Conservation (phyloP, 768 basidiomycete species). For the Coprinellus aureogranulatus region DNA sequence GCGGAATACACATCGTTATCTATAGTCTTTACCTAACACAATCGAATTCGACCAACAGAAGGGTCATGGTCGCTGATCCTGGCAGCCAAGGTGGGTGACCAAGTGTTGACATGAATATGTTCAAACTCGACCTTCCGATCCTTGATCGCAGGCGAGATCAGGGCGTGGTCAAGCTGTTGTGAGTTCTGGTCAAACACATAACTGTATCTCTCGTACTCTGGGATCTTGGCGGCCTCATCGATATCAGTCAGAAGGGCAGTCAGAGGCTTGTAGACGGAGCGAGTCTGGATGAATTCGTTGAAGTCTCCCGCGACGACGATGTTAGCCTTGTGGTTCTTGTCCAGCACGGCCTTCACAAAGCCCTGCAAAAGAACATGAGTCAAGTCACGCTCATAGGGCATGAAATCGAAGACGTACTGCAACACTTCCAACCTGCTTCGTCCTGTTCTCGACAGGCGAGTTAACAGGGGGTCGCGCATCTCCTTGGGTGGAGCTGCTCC, state of each 20-base stretch:
- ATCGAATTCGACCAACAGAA: constrained; percentile 46
- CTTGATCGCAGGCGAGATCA: constrained; percentile 47
- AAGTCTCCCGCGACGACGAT: constrained; percentile 59
- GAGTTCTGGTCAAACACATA: constrained; percentile 61
- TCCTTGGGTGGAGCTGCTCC: constrained; percentile 53
- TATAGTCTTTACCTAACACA: constrained; percentile 33
- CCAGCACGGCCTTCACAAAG: constrained; percentile 47
- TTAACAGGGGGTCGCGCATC: constrained; percentile 61
- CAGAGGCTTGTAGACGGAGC: constrained; percentile 48
- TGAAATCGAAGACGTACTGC: constrained; percentile 36
- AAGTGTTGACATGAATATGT: constrained; percentile 62
- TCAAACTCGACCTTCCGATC: constrained; percentile 44
- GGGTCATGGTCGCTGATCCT: constrained; percentile 63
- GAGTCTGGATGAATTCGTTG: constrained; percentile 58
- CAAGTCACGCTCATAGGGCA: not conserved
- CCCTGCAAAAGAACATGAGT: constrained; percentile 28
- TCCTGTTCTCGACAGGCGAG: constrained; percentile 44
- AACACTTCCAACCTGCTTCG: constrained; percentile 47
- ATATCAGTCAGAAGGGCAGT: constrained; percentile 42
- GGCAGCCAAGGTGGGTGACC: constrained; percentile 39
- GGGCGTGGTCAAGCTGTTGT: constrained; percentile 59
- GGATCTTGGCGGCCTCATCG: constrained; percentile 48
- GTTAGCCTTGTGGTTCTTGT: constrained; percentile 41
- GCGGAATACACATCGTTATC: not conserved
- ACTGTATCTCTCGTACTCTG: constrained; percentile 53